Conservation (phyloP, 257 asterid species). For the Scutellaria minor region DNA sequence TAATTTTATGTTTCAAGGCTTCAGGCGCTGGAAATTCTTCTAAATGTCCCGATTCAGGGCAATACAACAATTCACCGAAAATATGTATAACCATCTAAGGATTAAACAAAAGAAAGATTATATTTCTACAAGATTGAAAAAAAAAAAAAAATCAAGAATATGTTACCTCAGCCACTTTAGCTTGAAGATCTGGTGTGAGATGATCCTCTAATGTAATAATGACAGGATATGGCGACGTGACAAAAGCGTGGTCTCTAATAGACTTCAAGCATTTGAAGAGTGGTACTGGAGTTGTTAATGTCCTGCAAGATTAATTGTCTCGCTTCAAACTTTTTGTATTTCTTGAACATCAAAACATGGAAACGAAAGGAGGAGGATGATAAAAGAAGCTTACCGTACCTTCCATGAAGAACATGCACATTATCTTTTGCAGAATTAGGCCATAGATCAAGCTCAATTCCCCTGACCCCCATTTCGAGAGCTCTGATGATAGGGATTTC, state of each 20-base stretch:
- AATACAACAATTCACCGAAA: constrained; percentile 74
- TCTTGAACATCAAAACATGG: constrained; percentile 2
- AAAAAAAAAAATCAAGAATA: background rate
- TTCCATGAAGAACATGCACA: constrained; percentile 92
- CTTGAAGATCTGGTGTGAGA: constrained; percentile 78
- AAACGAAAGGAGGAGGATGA: background rate
- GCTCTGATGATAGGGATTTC: constrained; percentile 80
- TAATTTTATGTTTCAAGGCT: constrained; percentile 59
- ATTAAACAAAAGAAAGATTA: background rate
- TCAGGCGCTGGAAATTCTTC: constrained; percentile 86
- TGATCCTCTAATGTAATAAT: constrained; percentile 87
- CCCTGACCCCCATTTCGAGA: constrained; percentile 88
- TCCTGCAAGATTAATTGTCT: constrained; percentile 53
- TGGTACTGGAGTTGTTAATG: constrained; percentile 82
- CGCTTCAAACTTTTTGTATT: background rate
- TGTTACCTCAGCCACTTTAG: constrained; percentile 85
- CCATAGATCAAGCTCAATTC: constrained; percentile 93
- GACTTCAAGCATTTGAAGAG: constrained; percentile 77
- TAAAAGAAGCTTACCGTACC: constrained; percentile 58
- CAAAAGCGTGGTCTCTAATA: constrained; percentile 76
- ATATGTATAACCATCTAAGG: constrained; percentile 66
- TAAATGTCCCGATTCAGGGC: constrained; percentile 60
- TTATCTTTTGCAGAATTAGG: constrained; percentile 81
- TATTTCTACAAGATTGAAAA: background rate
- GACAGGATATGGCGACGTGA: constrained; percentile 81